These are phyloP conservation scores for Cryphonectria nitschkei DNA, from an alignment of 2,329 filamentous ascomycete species.

Conservation along the genomic window DNA sequence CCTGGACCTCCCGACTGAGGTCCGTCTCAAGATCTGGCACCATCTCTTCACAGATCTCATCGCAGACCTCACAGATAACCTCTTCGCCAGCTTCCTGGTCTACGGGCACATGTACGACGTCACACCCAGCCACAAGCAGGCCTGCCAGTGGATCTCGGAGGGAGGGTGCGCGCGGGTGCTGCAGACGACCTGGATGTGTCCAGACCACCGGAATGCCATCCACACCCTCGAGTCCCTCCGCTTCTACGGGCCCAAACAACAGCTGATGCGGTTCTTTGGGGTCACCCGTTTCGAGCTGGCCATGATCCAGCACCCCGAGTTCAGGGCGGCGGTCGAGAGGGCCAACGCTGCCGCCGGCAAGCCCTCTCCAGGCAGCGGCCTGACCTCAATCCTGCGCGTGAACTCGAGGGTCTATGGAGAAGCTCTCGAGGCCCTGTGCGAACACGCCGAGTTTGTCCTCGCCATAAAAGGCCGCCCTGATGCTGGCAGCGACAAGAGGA, in stretches of 20 bases:
- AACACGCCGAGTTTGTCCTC: conserved; percentile 4
- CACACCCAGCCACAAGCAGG: conserved; percentile 4
- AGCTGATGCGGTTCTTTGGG: conserved; percentile 7
- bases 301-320: conserved; percentile 7
- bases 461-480: background rate
- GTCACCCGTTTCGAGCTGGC: background rate
- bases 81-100: conserved; percentile 14
- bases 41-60: conserved; percentile 9
- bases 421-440: conserved; percentile 7
- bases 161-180: background rate
- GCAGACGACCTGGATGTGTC: conserved; percentile 10
- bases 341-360: background rate
- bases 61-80: conserved; percentile 8
- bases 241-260: background rate
- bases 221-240: background rate
- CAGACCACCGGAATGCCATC: conserved; percentile 9
- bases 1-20: background rate
- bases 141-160: conserved; percentile 2
- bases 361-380: background rate
- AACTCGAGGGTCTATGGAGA: background rate
- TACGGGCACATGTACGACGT: conserved; percentile 7
- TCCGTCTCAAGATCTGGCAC: conserved; percentile 13
- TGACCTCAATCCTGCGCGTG: conserved; percentile 5
- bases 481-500: background rate
- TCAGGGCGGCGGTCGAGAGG: conserved; percentile 6